Base-by-base conservation (phyloP, 1,284 basidiomycete genomes). In the Volvariella volvacea region DNA sequence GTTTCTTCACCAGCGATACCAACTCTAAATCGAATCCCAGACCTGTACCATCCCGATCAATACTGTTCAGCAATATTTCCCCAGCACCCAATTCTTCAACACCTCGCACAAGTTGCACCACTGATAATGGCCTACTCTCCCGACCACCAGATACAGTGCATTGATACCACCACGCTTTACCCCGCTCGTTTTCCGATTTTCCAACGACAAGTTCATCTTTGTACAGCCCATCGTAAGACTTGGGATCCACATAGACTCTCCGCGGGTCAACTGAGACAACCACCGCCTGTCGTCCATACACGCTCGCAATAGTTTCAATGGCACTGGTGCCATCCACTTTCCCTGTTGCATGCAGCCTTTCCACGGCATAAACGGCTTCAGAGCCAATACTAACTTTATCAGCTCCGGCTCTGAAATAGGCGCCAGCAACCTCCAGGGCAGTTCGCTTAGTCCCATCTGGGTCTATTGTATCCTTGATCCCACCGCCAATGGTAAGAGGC, bases 311-410 rank as follows among this genome's bases (percentile, higher is more conserved):
- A 3, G 83, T 87, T 69, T 98, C 94, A 55, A 99, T 97, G 14
- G 88, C 88, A 51, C 92, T 95, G n/a, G 74, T 78, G 14, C 85
- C 88, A 48, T 78, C 76, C 16, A 74, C 74, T 37, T 59, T 64
- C 47, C 70, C 71, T 3, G 69, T 61, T 34, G 68, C 73, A 42
- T 83, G 76, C 53, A 96, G 70, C 48, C 80, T 80, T 68, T 98
- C 93, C 39, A 97, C 93, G 10, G 93, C 90, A 52, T 86, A 82
- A 6, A 99, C 96, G 1, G 95, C 95, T 57, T 99, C 95, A 28
- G 85, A 89, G 14, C 94, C 95, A 59, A 99, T 93, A 57, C 88
- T 94, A 36, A 96, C 92, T 71, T 97, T 99, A 71, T 99, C 96
- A 2, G 96, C 96, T 1, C 96, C 96, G 1, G 90, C 92, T 37